Percentiles rank a stretch among this genome's conserved stretches.
Conservation (phyloP, 306 rosid genomes). For the Datisca glomerata region DNA sequence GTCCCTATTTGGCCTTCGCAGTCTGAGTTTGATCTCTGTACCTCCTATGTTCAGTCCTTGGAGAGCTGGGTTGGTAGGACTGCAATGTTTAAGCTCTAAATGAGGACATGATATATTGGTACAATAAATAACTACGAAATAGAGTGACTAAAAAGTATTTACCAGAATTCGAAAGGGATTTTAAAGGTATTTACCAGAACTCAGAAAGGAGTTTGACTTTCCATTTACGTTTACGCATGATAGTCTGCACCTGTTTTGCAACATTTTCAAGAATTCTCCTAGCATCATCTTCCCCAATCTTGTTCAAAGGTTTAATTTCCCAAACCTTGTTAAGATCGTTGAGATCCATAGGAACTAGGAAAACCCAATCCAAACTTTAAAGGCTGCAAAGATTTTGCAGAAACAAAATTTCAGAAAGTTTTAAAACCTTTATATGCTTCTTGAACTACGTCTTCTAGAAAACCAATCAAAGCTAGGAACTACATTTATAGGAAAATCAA, state of each 20-base stretch:
- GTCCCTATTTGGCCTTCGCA: slow-evolving; percentile 32
- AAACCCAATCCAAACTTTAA: not conserved
- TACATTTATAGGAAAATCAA: not conserved
- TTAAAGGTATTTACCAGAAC: slow-evolving; percentile 25
- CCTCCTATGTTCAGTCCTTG: slow-evolving; percentile 42
- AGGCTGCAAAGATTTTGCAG: not conserved
- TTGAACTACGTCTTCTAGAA: no score
- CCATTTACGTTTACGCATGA: slow-evolving; percentile 43
- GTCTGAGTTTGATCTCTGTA: slow-evolving; percentile 41
- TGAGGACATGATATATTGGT: not conserved
- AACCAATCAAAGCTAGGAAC: not conserved
- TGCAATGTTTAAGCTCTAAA: slow-evolving; percentile 18
- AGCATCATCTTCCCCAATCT: slow-evolving; percentile 43
- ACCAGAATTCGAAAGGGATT: slow-evolving; percentile 45
- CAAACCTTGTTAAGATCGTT: slow-evolving; percentile 59
- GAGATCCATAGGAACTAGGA: slow-evolving; percentile 23
- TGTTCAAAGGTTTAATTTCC: slow-evolving; percentile 40
- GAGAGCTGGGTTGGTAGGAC: slow-evolving; percentile 48
- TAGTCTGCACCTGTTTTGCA: slow-evolving; percentile 48
- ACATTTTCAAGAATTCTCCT: slow-evolving; percentile 29
- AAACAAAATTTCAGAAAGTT: not conserved
- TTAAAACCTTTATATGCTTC: no score
- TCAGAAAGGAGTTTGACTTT: slow-evolving; percentile 45
- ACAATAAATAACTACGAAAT: not conserved
- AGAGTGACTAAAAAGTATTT: not conserved